These are phyloP conservation scores for Diaporthe citrichinensis DNA, from an alignment of 2,329 filamentous ascomycete species.

Conservation along the genomic window DNA sequence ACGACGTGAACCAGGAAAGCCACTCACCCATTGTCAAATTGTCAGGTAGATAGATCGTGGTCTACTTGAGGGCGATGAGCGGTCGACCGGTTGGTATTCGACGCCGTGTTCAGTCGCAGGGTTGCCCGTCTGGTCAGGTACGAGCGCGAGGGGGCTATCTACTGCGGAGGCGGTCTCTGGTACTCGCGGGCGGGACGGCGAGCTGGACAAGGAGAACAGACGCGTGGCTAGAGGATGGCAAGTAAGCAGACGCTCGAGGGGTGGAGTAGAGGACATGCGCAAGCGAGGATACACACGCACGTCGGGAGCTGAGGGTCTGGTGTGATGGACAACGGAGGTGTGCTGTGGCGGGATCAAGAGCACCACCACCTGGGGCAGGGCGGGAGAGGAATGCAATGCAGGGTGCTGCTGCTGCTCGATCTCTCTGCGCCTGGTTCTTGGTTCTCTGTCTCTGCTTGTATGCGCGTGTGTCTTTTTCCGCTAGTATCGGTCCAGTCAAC, in stretches of 20 bases:
- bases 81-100: conserved; percentile 3
- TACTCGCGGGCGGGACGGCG: conserved; percentile 1
- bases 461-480: background rate
- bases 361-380: conserved; percentile 18
- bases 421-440: background rate
- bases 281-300: conserved; percentile 34
- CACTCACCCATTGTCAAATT: conserved; percentile 40
- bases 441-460: background rate
- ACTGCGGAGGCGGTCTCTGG: conserved; percentile 23
- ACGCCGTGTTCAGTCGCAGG: conserved; percentile 19
- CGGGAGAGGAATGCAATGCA: conserved; percentile 27
- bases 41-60: conserved; percentile 23
- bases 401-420: conserved; percentile 15
- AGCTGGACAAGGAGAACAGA: conserved; percentile 18
- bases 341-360: conserved; percentile 14
- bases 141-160: conserved; percentile 18
- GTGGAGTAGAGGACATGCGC: conserved; percentile 13
- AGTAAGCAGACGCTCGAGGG: conserved; percentile 29
- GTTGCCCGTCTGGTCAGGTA: conserved; percentile 11
- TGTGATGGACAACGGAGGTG: conserved; percentile 13
- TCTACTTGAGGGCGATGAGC: conserved; percentile 18
- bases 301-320: conserved; percentile 24
- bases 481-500: conserved; percentile 21
- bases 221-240: conserved; percentile 25
- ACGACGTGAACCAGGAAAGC: conserved; percentile 5